Evolutionary conservation across 139 green algal genomes (phyloP), one percentile per base, ranked within the genome.

Genomic region (Pleodorina starrii): DNA sequence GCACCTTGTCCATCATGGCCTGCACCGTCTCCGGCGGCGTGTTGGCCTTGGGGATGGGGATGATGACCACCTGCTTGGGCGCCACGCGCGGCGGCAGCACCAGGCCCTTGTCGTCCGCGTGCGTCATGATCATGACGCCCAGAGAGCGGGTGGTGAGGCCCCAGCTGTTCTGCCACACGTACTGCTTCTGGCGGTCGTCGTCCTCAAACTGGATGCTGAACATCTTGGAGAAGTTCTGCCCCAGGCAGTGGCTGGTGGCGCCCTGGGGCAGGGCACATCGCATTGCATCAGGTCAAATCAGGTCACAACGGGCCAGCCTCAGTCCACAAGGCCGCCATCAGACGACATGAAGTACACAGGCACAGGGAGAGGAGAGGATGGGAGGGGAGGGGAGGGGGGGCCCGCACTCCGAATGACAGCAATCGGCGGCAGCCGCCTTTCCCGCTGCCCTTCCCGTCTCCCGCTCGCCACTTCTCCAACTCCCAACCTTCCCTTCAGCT

Each of bases 111-210:
- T 99, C 94, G 90, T 99, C 98, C 25, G 93, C 94, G 92, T 99
- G 98, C 38, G 98, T 97, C 98, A 99, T 99, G 93, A 99, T 95
- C 96, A 98, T 98, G 7, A 99, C 97, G 12, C 98, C 98, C 69
- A 99, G 97, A 76, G 95, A 97, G 90, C 98, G 96, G 40, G 98
- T 99, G 84, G 97, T 99, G 54, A 99, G 91, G 50, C 98, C 98
- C 97, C 98, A 99, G 38, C 92, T 97, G 94, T 99, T 99, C 90
- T 99, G 97, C 98, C 98, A 99, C 59, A 94, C 95, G 81, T 96
- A 90, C 83, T 93, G 81, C 86, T 96, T 95, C 50, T 79, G 86
- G 54, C 94, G 94, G 50, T 98, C 94, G 68, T 97, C 94, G 12
- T 94, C 95, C 94, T 99, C 97, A 90, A 96, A 99, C 94, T 96